A percentile compares a stretch with the other conserved stretches of the same genome.
Evolutionary conservation across 2,329 filamentous ascomycete genomes (phyloP).

Genomic region (Venturia asperata): DNA sequence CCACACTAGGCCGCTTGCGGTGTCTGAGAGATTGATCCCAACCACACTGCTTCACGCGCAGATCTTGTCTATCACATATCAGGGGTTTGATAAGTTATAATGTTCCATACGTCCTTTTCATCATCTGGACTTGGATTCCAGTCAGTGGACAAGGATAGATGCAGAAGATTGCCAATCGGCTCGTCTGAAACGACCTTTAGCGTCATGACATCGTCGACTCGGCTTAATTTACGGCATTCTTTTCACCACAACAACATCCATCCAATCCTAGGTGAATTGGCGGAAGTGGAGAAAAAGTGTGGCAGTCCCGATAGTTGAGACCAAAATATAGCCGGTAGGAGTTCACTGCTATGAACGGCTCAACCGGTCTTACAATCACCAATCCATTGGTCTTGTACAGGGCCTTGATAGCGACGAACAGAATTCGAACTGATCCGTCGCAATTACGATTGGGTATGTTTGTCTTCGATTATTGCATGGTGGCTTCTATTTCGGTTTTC

Average conservation of each 20-base stretch:
- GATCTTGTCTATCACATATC: too few relatives aligned
- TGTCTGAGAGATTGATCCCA: not conserved
- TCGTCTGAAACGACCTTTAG: not conserved
- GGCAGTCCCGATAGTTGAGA: not conserved
- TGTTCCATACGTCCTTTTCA: not conserved
- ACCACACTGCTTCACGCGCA: not conserved
- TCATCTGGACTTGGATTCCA: not conserved
- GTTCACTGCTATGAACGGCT: not conserved
- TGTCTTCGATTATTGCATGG: not conserved
- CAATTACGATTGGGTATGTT: constrained; percentile 55
- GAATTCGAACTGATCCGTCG: constrained; percentile 61
- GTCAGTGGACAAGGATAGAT: not conserved
- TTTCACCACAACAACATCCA: constrained; percentile 1
- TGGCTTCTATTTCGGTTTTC: not conserved
- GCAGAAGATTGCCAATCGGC: not conserved
- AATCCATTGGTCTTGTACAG: constrained; percentile 74
- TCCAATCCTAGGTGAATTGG: not conserved
- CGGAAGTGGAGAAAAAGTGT: not conserved
- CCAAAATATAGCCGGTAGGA: too few relatives aligned
- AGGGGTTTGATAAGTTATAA: too few relatives aligned
- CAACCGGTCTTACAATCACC: constrained; percentile 38
- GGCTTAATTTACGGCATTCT: constrained; percentile 2
- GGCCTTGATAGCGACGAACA: constrained; percentile 58
- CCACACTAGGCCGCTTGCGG: not conserved
- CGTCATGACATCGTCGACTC: constrained; percentile 11